phyloP scores from a whole-genome alignment of 768 basidiomycete species.

The Mycena latifolia region DNA sequence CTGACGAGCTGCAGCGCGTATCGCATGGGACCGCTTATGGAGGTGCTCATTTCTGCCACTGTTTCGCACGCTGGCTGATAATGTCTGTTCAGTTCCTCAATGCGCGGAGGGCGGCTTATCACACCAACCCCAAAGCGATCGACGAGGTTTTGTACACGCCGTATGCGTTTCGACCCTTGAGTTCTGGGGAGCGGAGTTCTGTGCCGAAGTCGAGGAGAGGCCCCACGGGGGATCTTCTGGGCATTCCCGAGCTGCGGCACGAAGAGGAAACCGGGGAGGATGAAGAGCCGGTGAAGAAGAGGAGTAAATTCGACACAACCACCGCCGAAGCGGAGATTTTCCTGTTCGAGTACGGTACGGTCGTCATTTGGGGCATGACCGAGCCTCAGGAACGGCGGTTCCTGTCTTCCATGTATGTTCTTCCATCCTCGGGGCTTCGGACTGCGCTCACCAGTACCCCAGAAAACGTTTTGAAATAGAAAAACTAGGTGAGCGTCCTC shows the following conservation, averaged over 20 bases:
- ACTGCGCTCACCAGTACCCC: slow-evolving; percentile 29
- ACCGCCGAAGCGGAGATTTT: slow-evolving; percentile 89
- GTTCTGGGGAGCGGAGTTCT: slow-evolving; percentile 21
- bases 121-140: slow-evolving; percentile 87
- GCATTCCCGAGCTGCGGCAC: slow-evolving; percentile 76
- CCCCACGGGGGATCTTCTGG: slow-evolving; percentile 80
- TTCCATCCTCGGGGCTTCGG: slow-evolving; percentile 1
- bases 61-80: background rate
- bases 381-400: slow-evolving; percentile 93
- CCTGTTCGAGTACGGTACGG: slow-evolving; percentile 93
- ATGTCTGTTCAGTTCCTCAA: slow-evolving; percentile 70
- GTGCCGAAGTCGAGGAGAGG: slow-evolving; percentile 16
- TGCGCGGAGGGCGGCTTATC: slow-evolving; percentile 84
- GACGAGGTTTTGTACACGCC: slow-evolving; percentile 97
- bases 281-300: slow-evolving; percentile 59
- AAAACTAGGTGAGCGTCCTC: slow-evolving; percentile 69
- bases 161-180: slow-evolving; percentile 63
- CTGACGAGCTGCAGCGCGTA: slow-evolving; percentile 73
- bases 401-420: slow-evolving; percentile 86
- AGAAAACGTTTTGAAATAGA: slow-evolving; percentile 97
- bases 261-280: slow-evolving; percentile 47
- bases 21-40: slow-evolving; percentile 87
- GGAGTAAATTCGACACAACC: slow-evolving; percentile 75
- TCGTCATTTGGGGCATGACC: slow-evolving; percentile 98
- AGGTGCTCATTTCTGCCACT: slow-evolving; percentile 38